Conservation (phyloP, 805 yeast genomes). For the Metschnikowia matae region DNA sequence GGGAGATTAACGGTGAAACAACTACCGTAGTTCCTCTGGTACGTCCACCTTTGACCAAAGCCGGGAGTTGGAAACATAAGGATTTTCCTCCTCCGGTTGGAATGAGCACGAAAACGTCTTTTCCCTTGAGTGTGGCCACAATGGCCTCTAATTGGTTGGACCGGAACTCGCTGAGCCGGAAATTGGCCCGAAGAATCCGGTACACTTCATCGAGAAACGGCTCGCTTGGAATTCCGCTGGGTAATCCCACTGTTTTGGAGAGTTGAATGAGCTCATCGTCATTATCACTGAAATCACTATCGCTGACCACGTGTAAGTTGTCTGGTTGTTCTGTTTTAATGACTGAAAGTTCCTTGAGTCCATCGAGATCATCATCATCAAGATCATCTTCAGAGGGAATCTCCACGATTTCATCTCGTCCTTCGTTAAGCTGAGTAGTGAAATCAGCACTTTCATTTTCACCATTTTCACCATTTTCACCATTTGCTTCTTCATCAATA, state of each 20-base stretch:
- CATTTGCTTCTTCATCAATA: constrained; percentile 19
- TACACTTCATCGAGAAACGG: constrained; percentile 69
- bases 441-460: constrained; percentile 15
- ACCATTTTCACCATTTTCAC: neutral
- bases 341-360: constrained; percentile 10
- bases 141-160: constrained; percentile 85
- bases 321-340: constrained; percentile 7
- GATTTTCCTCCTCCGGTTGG: constrained; percentile 99
- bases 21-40: constrained; percentile 87
- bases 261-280: constrained; percentile 27
- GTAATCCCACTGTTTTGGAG: constrained; percentile 8
- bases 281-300: constrained; percentile 28
- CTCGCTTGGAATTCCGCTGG: neutral
- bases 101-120: constrained; percentile 92
- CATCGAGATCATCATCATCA: constrained; percentile 17
- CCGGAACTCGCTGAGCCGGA: constrained; percentile 66
- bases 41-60: constrained; percentile 68
- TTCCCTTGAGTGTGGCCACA: constrained; percentile 67
- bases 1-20: constrained; percentile 87
- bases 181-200: constrained; percentile 50
- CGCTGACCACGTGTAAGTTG: constrained; percentile 8
- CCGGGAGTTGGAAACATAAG: constrained; percentile 91
- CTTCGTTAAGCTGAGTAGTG: constrained; percentile 40
- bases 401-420: constrained; percentile 38
- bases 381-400: constrained; percentile 33